Base-by-base conservation (phyloP, 176 grass and related monocot genomes). In the Puya raimondii region DNA sequence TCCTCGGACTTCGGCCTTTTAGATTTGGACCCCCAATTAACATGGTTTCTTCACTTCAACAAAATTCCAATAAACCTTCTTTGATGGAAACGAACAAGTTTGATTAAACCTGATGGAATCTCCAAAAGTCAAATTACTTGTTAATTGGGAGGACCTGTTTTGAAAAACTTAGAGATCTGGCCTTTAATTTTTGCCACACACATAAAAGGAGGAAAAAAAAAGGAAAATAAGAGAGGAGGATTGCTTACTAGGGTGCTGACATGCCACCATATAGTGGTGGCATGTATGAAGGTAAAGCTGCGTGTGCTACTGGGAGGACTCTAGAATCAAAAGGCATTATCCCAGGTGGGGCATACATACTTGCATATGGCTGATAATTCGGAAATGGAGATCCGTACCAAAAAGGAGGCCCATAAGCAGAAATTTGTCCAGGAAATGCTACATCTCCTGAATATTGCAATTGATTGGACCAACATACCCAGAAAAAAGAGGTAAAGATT, bases 311-410 rank as follows among this genome's bases (percentile, higher is more conserved):
- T 59, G 64, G 74, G 7, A 69, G 11, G 15, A 68, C 65, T 69
- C 29, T 66, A 50, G 74, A 65, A 69, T 77, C 74, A 68, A 59
- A 77, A 17, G 74, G 65, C 66, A 77, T 57, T 9, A 77, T 23
- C 17, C 33, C 65, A 77, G 74, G 74, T 16, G 65, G 14, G 11
- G 51, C 74, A 77, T 68, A 68, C 1, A 77, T 77, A 77, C 68
- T 68, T 58, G 64, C 65, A 76, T 68, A 76, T 56, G 74, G 51
- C 23, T 0, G 50, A 68, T 26, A 52, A 61, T 66, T 64, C 12
- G 66, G 27, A 58, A 77, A 77, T 18, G 53, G 21, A 48, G 52
- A 22, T 49, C 65, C 74, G 51, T 69, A 65, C 74, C 74, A 77
- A 57, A 57, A 58, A 69, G 74, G 33, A 48, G 51, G 74, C 58